These are phyloP conservation scores for Albatrellus ellisii DNA, from an alignment of 768 basidiomycete species.

Conservation along the genomic window DNA sequence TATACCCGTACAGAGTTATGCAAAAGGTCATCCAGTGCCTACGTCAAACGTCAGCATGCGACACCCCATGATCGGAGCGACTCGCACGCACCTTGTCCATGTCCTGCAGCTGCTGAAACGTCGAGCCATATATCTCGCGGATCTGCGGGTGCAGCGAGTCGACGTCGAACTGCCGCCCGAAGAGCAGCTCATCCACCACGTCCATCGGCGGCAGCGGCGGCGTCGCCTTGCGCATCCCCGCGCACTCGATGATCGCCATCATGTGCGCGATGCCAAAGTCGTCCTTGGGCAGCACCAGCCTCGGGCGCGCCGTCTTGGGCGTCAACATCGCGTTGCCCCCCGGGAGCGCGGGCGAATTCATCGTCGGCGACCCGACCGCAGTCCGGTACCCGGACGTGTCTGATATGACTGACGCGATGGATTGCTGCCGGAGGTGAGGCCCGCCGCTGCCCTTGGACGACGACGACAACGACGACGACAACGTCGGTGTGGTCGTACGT, in stretches of 20 bases:
- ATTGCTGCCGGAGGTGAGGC: constrained; percentile 9
- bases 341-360: constrained; percentile 1
- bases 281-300: constrained; percentile 46
- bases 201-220: constrained; percentile 31
- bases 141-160: constrained; percentile 57
- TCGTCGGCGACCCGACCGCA: constrained; percentile 9
- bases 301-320: constrained; percentile 25
- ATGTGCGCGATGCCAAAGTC: constrained; percentile 82
- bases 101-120: constrained; percentile 65
- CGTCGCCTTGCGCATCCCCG: constrained; percentile 24
- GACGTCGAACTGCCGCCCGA: constrained; percentile 50
- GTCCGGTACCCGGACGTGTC: constrained; percentile 14
- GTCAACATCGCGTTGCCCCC: constrained; percentile 17
- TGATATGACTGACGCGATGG: constrained; percentile 8
- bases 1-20: neutral
- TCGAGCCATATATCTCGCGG: constrained; percentile 54
- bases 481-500: constrained; percentile 7
- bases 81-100: constrained; percentile 52
- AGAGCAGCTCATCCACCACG: constrained; percentile 61
- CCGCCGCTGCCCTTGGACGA: constrained; percentile 3
- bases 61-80: neutral
- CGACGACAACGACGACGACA: constrained; percentile 3
- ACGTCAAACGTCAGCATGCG: neutral
- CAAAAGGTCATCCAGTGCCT: neutral
- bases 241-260: constrained; percentile 78